Base-by-base conservation (phyloP, 805 yeast genomes). In the Metschnikowia koreensis region DNA sequence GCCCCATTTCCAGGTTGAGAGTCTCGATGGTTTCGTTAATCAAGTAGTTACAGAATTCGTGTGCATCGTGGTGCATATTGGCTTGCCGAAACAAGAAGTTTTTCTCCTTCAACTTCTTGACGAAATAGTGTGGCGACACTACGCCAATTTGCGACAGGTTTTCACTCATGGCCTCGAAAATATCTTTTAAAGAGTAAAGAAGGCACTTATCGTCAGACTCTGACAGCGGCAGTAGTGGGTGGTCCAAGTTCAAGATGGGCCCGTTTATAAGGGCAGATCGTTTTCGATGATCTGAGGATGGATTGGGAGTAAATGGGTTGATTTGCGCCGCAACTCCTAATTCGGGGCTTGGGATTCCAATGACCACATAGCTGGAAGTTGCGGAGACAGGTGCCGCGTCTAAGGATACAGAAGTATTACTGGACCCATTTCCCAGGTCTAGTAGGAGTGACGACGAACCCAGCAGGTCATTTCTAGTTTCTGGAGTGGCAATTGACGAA, bases 41-140 rank as follows among this genome's bases (percentile, higher is more conserved):
- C 59, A 92, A 66, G 63, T 88, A 92, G 66, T 92, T 93, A 64
- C 92, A 78, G 68, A 94, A 94, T 70, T 94, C 99, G 69, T 94
- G 99, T 6, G 98, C 97, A 74, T 94, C 99, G 66, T 94, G 99
- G 66, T 94, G 99, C 97, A 91, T 92, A 58, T 74, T 74, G 41
- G 88, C 84, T 51, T 90, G 86, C 55, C 96, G 76, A 67, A 94
- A 94, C 61, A 93, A 73, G 60, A 84, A 88, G 65, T 93, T 94
- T 58, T 89, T 92, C 51, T 80, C 80, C 66, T 90, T 93, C 49
- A 93, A 73, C 48, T 86, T 85, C 43, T 83, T 86, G 41, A 94
- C 81, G 45, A 94, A 79, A 59, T 81, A 79, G 29, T 76, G 73
- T 0, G 98, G 97, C 1, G 96, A 87, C 0, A 90, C 92, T 1